Evolutionary conservation across 805 yeast genomes (phyloP), one percentile per base, ranked within the genome.

Genomic region (Saturnispora diversa): DNA sequence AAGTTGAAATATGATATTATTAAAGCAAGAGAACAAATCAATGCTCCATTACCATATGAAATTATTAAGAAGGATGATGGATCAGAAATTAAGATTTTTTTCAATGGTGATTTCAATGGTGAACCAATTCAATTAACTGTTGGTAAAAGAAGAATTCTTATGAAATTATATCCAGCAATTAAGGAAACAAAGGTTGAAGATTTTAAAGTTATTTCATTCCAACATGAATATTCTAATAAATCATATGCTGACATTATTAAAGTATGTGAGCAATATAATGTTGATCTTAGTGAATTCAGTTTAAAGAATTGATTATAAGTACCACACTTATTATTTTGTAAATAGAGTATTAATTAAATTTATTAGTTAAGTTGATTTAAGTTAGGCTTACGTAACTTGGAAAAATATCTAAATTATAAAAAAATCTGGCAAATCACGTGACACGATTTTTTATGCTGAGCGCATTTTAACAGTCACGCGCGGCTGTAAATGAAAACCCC

Each of bases 1-100:
- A 75, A 74, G 52, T 68, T 92, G 50, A 80, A 90, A 55, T 88
- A 81, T 59, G 74, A 77, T 42, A 77, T 92, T 12, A 59, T 90
- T 62, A 52, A 64, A 64, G 51, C 69, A 54, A 51, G 50, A 53
- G 38, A 65, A 62, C 42, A 63, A 62, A 46, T 66, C 68, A 44
- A 60, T 63, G 41, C 68, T 66, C 42, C 58, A 56, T 45, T 57
- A 58, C 39, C 50, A 59, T 55, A 35, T 16, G 62, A 66, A 25
- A 52, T 58, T 17, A 56, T 51, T 19, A 45, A 51, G 7, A 52
- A 50, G 3, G 51, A 56, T 15, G 65, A 64, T 6, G 57, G 61
- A 7, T 44, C 50, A 9, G 57, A 40, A 35, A 57, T 40, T 11
- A 65, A 66, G 20, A 70, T 84, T 3, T 80, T 66, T 55, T 75